Evolutionary conservation across 305 asterid genomes (phyloP), one percentile per base, ranked within the genome.

Genomic region (Ruellia speciosa): DNA sequence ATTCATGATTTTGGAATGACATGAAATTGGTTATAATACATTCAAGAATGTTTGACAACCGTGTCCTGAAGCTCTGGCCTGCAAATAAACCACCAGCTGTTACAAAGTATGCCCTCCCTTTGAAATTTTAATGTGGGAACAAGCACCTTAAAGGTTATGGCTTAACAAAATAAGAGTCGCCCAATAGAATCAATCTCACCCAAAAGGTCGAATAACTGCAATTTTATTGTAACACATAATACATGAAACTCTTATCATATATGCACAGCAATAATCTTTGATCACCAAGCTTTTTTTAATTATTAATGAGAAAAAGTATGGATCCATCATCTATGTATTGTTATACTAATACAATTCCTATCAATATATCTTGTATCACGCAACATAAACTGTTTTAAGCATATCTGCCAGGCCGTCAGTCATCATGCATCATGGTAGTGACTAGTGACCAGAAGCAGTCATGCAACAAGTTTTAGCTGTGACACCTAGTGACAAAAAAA

Each of bases 1-100:
- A 88, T 54, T 86, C 97, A 55, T 86, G 96, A 70, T 72, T 82
- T 64, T 77, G 89, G 70, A 80, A 84, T 60, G 84, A 71, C 16
- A 72, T 60, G 70, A 84, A 88, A 73, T 79, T 86, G 56, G 86
- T 68, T 56, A 88, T 74, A 68, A 88, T 63, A 51, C 81, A 78
- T 58, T 77, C 81, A 34, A 88, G 79, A 65, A 88, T 85, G 76
- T 75, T 79, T 40, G 97, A 95, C 80, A 88, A 72, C 52, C 76
- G 60, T 15, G 75, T 59, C 66, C 66, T 75, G 62, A 86, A 81
- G 56, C 72, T 80, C 62, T 77, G 89, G 69, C 95, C 97, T 88
- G 87, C 75, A 78, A 71, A 66, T 53, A 64, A 60, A 62, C 73
- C 52, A 66, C 39, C 49, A 33, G 31, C 60, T 20, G 64, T 52